Percentiles rank a stretch among this genome's conserved stretches.
Evolutionary conservation across 2,329 filamentous ascomycete genomes (phyloP).

Genomic region (Neodidymelliopsis sp.): DNA sequence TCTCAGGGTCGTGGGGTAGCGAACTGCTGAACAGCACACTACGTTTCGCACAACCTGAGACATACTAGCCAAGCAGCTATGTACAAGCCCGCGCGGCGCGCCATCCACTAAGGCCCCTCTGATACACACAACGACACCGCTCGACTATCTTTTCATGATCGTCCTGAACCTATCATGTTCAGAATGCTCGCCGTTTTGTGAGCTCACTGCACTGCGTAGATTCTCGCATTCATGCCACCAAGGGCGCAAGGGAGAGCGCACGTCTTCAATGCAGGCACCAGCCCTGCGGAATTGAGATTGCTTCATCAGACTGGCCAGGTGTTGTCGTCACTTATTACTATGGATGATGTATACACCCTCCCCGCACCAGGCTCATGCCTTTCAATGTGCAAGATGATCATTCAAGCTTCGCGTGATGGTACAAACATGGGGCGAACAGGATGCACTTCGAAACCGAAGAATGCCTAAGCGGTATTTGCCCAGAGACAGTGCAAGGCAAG

Average conservation of each 20-base stretch:
- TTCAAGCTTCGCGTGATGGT: too few species aligned
- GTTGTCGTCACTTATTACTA: background rate
- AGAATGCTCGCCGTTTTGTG: background rate
- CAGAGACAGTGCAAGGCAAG: background rate
- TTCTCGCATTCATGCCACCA: slow-evolving; percentile 1
- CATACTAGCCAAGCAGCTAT: slow-evolving; percentile 3
- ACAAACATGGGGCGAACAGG: too few species aligned
- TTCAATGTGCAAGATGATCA: background rate
- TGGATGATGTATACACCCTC: background rate
- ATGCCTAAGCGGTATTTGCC: too few species aligned
- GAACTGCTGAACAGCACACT: slow-evolving; percentile 9
- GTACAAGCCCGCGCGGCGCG: slow-evolving; percentile 1
- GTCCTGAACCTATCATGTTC: too few species aligned
- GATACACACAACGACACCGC: slow-evolving; percentile 3
- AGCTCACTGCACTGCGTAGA: background rate
- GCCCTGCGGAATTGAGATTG: slow-evolving; percentile 10
- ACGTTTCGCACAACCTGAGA: slow-evolving; percentile 17
- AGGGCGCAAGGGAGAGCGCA: slow-evolving; percentile 4
- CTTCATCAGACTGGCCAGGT: background rate
- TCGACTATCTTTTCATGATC: too few species aligned
- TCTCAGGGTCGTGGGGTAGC: slow-evolving; percentile 13
- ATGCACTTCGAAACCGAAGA: too few species aligned
- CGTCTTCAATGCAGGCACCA: slow-evolving; percentile 9
- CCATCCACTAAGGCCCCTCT: background rate
- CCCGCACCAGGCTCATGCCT: background rate